These are phyloP conservation scores for Botryosphaeria dothidea DNA, from an alignment of 2,329 filamentous ascomycete species.

Conservation along the genomic window DNA sequence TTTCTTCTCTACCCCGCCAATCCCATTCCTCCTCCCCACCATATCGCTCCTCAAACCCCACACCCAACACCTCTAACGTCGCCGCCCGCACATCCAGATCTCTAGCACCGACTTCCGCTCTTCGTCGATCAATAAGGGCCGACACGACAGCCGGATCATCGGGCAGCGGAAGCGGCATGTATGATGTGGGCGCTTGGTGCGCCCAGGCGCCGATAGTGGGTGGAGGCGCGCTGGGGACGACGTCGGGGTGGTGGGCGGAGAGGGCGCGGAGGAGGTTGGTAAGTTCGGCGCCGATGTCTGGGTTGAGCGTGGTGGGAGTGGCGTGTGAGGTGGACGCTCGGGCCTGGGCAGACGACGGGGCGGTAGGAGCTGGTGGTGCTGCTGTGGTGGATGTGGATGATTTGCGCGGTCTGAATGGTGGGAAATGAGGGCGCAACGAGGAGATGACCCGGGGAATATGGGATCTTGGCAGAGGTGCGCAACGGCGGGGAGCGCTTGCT, in stretches of 20 bases:
- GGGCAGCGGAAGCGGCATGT: background rate
- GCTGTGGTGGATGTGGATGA: too few species aligned
- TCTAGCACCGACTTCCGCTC: background rate
- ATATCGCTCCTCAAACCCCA: too few species aligned
- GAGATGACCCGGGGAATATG: too few species aligned
- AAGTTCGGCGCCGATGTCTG: background rate
- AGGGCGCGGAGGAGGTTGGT: background rate
- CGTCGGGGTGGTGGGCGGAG: background rate
- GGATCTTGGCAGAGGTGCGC: too few species aligned
- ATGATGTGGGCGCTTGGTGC: background rate
- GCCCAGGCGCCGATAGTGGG: background rate
- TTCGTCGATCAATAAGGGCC: background rate
- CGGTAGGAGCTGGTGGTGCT: background rate
- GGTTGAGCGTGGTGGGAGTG: background rate
- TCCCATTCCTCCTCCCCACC: too few species aligned
- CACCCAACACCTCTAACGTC: background rate
- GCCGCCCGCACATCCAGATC: background rate
- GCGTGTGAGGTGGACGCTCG: too few species aligned
- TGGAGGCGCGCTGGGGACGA: background rate
- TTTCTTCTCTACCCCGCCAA: too few species aligned
- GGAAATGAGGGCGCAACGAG: too few species aligned
- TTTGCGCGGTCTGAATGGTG: too few species aligned
- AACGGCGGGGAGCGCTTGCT: too few species aligned
- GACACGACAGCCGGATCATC: background rate
- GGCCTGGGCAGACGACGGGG: background rate